A percentile compares a stretch with the other conserved stretches of the same genome.
These are phyloP conservation scores for Verbascum thapsus DNA, from an alignment of 257 asterid genomes.

Conservation along the genomic window DNA sequence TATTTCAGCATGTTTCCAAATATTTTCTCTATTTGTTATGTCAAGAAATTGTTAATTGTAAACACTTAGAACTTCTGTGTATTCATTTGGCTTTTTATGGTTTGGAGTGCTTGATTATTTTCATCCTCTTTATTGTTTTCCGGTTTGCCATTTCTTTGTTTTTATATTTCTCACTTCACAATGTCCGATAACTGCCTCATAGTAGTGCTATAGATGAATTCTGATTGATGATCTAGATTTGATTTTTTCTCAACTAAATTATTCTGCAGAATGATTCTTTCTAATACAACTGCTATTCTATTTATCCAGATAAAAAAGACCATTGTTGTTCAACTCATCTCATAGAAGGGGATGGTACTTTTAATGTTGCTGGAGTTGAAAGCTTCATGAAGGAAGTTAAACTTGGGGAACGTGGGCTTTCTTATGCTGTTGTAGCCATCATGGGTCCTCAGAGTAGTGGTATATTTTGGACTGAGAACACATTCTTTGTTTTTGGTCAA, in stretches of 20 bases:
- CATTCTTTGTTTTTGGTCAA: constrained; percentile 6
- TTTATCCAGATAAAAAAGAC: constrained; percentile 53
- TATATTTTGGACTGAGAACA: constrained; percentile 25
- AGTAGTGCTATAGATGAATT: constrained; percentile 2
- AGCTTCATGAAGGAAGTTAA: constrained; percentile 71
- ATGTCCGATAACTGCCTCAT: constrained; percentile 12
- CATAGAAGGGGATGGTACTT: constrained; percentile 90
- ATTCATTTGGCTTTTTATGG: neutral
- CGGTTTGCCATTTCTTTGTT: neutral
- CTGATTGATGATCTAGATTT: constrained; percentile 7
- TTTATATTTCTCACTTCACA: constrained; percentile 10
- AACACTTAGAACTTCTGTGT: neutral
- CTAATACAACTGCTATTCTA: constrained; percentile 26
- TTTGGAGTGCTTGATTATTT: neutral
- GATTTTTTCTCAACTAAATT: constrained; percentile 13
- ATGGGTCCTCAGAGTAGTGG: constrained; percentile 96
- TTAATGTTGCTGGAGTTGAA: constrained; percentile 60
- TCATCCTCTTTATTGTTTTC: neutral
- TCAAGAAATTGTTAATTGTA: too few relatives aligned
- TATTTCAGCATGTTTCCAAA: neutral
- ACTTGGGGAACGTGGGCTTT: constrained; percentile 65
- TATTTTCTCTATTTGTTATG: neutral
- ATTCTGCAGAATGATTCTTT: constrained; percentile 20
- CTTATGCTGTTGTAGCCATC: constrained; percentile 80
- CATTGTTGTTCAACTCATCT: constrained; percentile 82